Evolutionary conservation across 495 filamentous ascomycete species (phyloP), one percentile per base, ranked within the genome.

Genomic region (Penicillium turbatum): DNA sequence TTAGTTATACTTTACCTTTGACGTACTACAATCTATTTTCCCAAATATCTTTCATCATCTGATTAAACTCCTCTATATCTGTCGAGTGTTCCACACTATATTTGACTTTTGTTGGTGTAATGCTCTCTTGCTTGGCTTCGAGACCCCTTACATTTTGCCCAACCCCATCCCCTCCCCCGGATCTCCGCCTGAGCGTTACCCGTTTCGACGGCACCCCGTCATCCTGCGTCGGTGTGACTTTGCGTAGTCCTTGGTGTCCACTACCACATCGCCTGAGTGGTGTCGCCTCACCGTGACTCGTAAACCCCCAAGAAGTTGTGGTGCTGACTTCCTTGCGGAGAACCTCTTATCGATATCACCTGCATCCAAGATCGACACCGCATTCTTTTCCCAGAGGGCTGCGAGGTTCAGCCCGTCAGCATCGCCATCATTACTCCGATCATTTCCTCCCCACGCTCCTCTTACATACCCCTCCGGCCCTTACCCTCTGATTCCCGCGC

Each of bases 391-490:
- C 35, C 32, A 31, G 46, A 64, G 75, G 76, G 76, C 76, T 77
- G 69, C 60, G 57, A 55, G 56, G 44, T 60, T 57, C 72, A 75
- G 76, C 74, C 77, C 77, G 64, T 60, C 62, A 44, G 9, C 58
- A 76, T 73, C 78, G 77, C 70, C 80, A 84, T 73, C 71, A 86
- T 86, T 84, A 72, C 75, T 78, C 65, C 72, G 55, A 65, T 72
- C 73, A 79, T 67, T 54, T 66, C 62, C 51, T 77, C 78, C 48
- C 73, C 74, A 61, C 74, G 71, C 63, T 67, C 65, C 32, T 72
- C 72, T 55, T 72, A 64, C 60, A 83, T 85, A 64, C 82, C 82
- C 56, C 76, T 85, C 65, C 82, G 73, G 52, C 72, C 74, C 46
- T 65, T 85, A 53, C 65, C 61, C 44, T 75, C 74, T 30, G 72